A percentile compares a stretch with the other conserved stretches of the same genome.
These are phyloP conservation scores for Fusarium sp. DNA, from an alignment of 2,329 filamentous ascomycete species.

Conservation along the genomic window DNA sequence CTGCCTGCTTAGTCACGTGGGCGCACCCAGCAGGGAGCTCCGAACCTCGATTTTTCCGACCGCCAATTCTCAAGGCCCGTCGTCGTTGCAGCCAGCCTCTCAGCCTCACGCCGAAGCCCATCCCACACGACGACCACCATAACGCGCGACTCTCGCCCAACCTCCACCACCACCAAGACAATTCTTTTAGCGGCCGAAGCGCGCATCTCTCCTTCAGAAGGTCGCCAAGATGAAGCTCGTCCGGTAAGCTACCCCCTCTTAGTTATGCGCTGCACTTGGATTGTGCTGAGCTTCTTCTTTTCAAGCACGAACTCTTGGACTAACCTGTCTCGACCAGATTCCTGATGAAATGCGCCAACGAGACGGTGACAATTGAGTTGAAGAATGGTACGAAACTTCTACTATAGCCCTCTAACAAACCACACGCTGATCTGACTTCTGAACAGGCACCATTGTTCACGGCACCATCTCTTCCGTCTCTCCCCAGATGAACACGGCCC, in stretches of 20 bases:
- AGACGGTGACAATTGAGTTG: constrained; percentile 97
- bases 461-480: constrained; percentile 98
- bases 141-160: constrained; percentile 26
- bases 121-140: constrained; percentile 18
- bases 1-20: constrained; percentile 40
- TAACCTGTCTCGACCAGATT: constrained; percentile 74
- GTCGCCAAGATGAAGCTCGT: constrained; percentile 91
- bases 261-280: constrained; percentile 26
- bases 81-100: constrained; percentile 41
- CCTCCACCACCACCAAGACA: constrained; percentile 21
- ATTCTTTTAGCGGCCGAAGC: constrained; percentile 11
- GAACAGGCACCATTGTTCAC: constrained; percentile 89
- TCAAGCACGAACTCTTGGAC: constrained; percentile 40
- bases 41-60: constrained; percentile 52
- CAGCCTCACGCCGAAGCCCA: constrained; percentile 47
- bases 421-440: constrained; percentile 31
- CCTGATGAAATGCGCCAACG: constrained; percentile 99
- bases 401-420: not conserved
- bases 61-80: constrained; percentile 48
- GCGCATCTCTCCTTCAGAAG: constrained; percentile 20
- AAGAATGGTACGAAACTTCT: constrained; percentile 84
- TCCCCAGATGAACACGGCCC: constrained; percentile 97
- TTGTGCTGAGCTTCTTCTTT: constrained; percentile 41
- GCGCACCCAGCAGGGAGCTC: constrained; percentile 29
- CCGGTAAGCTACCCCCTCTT: constrained; percentile 74